These are phyloP conservation scores for Colletotrichum chlorophyti DNA, from an alignment of 2,329 filamentous ascomycete genomes.

Conservation along the genomic window DNA sequence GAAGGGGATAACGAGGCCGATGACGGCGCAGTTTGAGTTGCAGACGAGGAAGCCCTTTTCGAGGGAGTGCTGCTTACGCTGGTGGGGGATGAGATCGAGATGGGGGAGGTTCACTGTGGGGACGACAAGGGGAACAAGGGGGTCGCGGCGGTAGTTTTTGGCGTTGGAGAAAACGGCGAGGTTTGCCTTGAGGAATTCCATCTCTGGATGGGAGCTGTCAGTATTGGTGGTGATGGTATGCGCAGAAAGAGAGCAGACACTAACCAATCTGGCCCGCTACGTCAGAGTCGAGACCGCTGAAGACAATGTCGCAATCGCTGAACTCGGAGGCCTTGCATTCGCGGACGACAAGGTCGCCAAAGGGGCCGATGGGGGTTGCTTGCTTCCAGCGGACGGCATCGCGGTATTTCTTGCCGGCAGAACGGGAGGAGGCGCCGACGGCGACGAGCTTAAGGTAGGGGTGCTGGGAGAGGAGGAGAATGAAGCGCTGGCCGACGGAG, in stretches of 20 bases:
- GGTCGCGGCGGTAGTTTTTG: conserved; percentile 94
- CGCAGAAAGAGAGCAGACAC: conserved; percentile 38
- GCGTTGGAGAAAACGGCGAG: conserved; percentile 96
- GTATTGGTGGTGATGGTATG: not conserved
- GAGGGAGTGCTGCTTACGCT: conserved; percentile 75
- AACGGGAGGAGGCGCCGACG: conserved; percentile 87
- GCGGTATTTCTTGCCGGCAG: conserved; percentile 91
- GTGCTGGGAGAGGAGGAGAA: conserved; percentile 87
- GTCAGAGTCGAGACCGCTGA: conserved; percentile 90
- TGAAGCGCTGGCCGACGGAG: conserved; percentile 94
- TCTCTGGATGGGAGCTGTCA: conserved; percentile 63
- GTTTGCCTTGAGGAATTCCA: conserved; percentile 87
- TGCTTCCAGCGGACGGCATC: conserved; percentile 98
- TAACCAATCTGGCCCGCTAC: conserved; percentile 90
- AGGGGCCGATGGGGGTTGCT: conserved; percentile 77
- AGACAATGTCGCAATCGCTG: conserved; percentile 88
- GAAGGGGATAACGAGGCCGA: conserved; percentile 93
- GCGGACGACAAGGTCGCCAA: conserved; percentile 84
- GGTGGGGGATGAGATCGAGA: conserved; percentile 87
- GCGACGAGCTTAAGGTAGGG: conserved; percentile 87
- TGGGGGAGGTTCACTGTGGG: conserved; percentile 93
- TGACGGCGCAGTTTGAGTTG: conserved; percentile 98
- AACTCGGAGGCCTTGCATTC: conserved; percentile 86
- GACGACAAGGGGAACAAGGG: conserved; percentile 89
- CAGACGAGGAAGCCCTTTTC: conserved; percentile 92